phyloP scores from a whole-genome alignment of 306 rosid genomes.

The Purshia tridentata region DNA sequence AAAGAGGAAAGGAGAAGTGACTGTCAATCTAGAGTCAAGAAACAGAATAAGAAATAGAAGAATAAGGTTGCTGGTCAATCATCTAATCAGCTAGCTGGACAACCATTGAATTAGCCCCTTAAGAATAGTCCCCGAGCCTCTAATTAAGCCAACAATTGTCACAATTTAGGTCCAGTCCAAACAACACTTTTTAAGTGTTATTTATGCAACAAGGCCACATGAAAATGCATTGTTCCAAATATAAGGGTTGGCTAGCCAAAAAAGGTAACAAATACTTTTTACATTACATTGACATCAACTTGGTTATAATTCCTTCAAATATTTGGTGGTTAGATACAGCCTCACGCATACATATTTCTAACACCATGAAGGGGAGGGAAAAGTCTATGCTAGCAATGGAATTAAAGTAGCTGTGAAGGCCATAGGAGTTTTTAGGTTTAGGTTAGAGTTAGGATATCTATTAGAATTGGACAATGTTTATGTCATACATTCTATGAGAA shows the following conservation, averaged over 20 bases:
- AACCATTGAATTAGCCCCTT: not conserved
- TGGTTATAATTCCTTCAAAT: too few species aligned
- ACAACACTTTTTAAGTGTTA: not conserved
- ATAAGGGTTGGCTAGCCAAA: not conserved
- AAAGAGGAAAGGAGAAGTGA: not conserved
- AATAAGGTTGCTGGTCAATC: too few species aligned
- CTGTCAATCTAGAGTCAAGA: not conserved
- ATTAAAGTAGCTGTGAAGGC: not conserved
- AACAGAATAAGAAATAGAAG: not conserved
- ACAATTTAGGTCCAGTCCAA: too few species aligned
- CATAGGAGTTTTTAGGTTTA: not conserved
- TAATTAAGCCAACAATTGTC: not conserved
- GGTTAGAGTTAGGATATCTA: not conserved
- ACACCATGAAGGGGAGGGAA: not conserved
- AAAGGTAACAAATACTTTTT: not conserved
- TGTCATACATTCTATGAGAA: not conserved
- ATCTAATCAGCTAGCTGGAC: too few species aligned
- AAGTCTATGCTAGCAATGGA: not conserved
- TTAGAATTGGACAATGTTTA: not conserved
- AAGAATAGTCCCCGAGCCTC: not conserved
- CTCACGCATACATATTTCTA: not conserved
- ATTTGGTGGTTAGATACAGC: not conserved
- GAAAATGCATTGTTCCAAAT: too few species aligned
- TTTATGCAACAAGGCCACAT: not conserved
- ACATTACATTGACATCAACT: too few species aligned